Conservation (phyloP, 805 yeast species). For the Starmerella apis region DNA sequence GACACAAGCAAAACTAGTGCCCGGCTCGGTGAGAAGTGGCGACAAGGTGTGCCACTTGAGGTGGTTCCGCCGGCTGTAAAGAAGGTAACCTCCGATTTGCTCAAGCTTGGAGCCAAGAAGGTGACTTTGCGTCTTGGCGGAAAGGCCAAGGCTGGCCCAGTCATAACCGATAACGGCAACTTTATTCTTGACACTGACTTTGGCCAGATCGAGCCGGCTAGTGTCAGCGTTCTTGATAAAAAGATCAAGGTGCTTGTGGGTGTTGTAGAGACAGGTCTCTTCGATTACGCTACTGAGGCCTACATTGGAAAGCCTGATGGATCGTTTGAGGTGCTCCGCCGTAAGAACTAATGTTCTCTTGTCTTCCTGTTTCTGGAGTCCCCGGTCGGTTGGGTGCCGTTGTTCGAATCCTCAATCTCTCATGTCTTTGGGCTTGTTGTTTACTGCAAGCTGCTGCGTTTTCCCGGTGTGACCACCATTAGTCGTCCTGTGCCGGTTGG, state of each 20-base stretch:
- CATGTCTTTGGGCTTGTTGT: too few relatives aligned
- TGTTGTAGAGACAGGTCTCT: constrained; percentile 92
- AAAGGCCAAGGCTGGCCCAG: constrained; percentile 91
- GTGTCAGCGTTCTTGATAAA: constrained; percentile 45
- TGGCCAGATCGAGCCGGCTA: constrained; percentile 49
- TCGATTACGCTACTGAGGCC: constrained; percentile 60
- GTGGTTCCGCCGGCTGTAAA: constrained; percentile 82
- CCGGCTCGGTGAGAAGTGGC: constrained; percentile 70
- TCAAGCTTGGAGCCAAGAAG: constrained; percentile 49
- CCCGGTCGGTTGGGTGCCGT: too few relatives aligned
- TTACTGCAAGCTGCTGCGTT: too few relatives aligned
- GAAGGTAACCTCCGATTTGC: constrained; percentile 57
- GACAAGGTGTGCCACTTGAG: constrained; percentile 88
- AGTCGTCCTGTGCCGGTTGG: too few relatives aligned
- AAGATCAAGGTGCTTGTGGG: constrained; percentile 71
- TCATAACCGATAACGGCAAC: constrained; percentile 90
- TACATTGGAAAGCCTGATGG: constrained; percentile 88
- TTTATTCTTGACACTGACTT: constrained; percentile 88
- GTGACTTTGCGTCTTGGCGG: constrained; percentile 75
- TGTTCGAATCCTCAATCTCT: too few relatives aligned
- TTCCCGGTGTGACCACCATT: too few relatives aligned
- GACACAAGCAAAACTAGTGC: constrained; percentile 78
- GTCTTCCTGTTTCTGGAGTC: too few relatives aligned
- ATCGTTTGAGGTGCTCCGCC: constrained; percentile 30
- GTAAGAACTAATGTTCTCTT: background rate